Base-by-base conservation (phyloP, 2,329 filamentous ascomycete species). In the Sporothrix mexicana region DNA sequence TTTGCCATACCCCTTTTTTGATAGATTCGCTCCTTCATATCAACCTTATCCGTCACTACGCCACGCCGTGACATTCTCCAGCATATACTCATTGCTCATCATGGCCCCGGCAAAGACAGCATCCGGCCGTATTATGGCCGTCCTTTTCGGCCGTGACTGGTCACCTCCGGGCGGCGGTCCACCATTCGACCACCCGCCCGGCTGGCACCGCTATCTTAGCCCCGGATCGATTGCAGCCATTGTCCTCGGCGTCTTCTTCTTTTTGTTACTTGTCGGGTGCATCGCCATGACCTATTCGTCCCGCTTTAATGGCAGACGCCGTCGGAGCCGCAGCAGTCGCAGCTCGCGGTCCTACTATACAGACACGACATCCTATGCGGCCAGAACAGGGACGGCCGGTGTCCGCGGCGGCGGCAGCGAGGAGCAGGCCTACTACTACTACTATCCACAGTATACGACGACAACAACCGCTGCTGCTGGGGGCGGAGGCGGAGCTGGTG, bases 151-250 rank as follows among this genome's bases (percentile, higher is more conserved):
- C 17, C 69, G 69, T 9, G 69, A 71, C 43, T 71, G 68, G 68
- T n/a, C 36, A 30, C 45, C 66, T 2, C 47, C 47, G 7, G 66
- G 41, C 13, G 30, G 45, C 17, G 64, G 55, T 9, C 69, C 69
- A 15, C 55, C 43, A 1, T 30, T 47, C 15, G 43, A 43, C n/a
- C 41, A 45, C 6, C 55, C 43, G 2, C 15, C 55, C n/a, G 25
- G 45, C 57, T 71, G 69, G 69, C 69, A 62, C 25, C 23, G 41
- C 57, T 41, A 51, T 5, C 69, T 71, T 17, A 30, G 57, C 10
- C 41, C 55, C 10, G 69, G 69, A 15, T 43, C 69, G 23, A 71
- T 71, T 10, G 69, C 69, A 9, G 69, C 69, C 45, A 71, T 71
- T 3, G 55, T 64, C 5, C 55, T 71, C 23, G 69, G 69, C 43